Percentiles rank a stretch among this genome's conserved stretches.
Conservation (phyloP, 768 basidiomycete species). For the Brasilioporus rufonigricans region DNA sequence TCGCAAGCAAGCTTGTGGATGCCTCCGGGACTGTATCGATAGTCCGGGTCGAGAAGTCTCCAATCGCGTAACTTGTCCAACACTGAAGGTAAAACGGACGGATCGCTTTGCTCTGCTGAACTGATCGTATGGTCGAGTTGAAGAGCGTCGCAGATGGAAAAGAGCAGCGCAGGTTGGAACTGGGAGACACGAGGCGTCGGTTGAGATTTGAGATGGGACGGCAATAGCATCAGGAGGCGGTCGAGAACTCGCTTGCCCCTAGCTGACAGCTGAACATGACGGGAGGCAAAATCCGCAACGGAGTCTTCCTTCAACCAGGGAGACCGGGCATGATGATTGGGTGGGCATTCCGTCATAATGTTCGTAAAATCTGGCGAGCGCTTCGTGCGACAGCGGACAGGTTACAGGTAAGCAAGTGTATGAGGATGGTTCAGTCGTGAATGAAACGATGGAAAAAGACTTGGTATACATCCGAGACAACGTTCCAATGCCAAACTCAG, state of each 20-base stretch:
- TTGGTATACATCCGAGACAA: background rate
- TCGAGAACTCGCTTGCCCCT: conserved; percentile 10
- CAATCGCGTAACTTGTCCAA: conserved; percentile 23
- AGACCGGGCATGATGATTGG: background rate
- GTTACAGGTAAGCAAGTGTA: background rate
- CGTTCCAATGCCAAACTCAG: conserved; percentile 3
- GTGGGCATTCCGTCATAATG: conserved; percentile 17
- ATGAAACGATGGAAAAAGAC: conserved; percentile 1
- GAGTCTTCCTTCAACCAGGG: too few species aligned
- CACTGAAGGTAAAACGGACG: conserved; percentile 20
- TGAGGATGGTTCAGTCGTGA: conserved; percentile 4
- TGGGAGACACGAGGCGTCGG: background rate
- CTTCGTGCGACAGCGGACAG: conserved; percentile 6
- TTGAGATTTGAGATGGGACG: conserved; percentile 6
- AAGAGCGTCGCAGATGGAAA: conserved; percentile 22
- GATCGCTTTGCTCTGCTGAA: background rate
- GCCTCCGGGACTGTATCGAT: conserved; percentile 12
- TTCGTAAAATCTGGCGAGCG: conserved; percentile 17
- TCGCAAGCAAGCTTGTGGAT: conserved; percentile 20
- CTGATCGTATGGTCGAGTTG: background rate
- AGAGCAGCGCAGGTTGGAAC: conserved; percentile 20
- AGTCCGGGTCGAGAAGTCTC: conserved; percentile 20
- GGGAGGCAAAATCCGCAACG: background rate
- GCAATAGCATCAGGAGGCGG: conserved; percentile 16
- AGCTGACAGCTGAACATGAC: conserved; percentile 5